A percentile compares a stretch with the other conserved stretches of the same genome.
phyloP scores from a whole-genome alignment of 2,329 filamentous ascomycete genomes.

The Falciphora oryzae region DNA sequence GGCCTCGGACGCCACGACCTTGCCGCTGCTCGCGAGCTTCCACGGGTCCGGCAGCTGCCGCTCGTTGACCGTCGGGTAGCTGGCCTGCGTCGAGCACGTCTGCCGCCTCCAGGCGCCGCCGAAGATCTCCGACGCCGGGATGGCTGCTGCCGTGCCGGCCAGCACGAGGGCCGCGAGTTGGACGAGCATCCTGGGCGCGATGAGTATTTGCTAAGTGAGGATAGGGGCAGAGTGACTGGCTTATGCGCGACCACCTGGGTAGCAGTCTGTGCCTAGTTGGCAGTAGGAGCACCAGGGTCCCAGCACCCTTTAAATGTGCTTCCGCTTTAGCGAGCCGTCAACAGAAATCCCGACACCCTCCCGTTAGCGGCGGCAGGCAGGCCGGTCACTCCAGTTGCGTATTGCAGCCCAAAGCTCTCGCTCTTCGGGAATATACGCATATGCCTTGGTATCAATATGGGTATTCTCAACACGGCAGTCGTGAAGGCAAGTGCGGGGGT shows the following conservation, averaged over 20 bases:
- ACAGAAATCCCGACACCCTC: background rate
- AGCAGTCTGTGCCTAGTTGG: background rate
- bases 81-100: slow-evolving; percentile 13
- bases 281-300: background rate
- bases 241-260: no score
- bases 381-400: no score
- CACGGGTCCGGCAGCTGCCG: slow-evolving; percentile 38
- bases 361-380: no score
- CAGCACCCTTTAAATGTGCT: background rate
- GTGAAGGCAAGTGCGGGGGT: background rate
- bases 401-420: background rate
- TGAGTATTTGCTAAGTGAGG: no score
- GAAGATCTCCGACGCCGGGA: slow-evolving; percentile 30
- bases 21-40: slow-evolving; percentile 32
- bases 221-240: no score
- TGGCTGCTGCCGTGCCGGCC: slow-evolving; percentile 29
- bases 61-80: slow-evolving; percentile 24
- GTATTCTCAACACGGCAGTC: background rate
- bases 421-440: background rate
- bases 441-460: background rate
- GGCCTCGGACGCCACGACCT: slow-evolving; percentile 31
- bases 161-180: slow-evolving; percentile 21
- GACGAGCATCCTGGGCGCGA: background rate
- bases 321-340: background rate
- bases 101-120: background rate